phyloP scores from a whole-genome alignment of 192 early-diverging fungal genomes.

The Geranomyces variabilis region DNA sequence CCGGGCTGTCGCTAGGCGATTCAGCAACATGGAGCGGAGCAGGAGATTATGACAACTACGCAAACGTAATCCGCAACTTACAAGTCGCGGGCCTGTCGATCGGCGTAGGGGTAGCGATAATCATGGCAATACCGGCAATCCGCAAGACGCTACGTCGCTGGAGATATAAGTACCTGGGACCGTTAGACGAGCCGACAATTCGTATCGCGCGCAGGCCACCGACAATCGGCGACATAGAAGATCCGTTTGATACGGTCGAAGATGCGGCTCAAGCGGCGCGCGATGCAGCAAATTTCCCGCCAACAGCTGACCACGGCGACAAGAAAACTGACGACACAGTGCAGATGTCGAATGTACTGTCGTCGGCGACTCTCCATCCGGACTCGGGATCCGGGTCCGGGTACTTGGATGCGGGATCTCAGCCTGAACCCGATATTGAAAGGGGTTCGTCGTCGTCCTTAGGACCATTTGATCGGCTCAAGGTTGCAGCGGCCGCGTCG shows the following conservation, averaged over 20 bases:
- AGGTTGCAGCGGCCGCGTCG: background rate
- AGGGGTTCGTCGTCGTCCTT: constrained; percentile 1
- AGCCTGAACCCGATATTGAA: constrained; percentile 15
- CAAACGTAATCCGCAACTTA: background rate
- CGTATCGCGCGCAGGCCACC: background rate
- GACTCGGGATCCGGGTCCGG: too few relatives aligned
- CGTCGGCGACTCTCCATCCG: background rate
- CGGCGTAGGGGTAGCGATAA: constrained; percentile 1
- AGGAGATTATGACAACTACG: background rate
- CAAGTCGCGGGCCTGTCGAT: constrained; percentile 12
- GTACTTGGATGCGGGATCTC: background rate
- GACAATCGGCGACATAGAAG: background rate
- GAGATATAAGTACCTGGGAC: constrained; percentile 13
- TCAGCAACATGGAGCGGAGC: background rate
- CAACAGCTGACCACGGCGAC: background rate
- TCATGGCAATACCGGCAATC: constrained; percentile 17
- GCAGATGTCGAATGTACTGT: background rate
- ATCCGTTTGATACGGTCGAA: too few relatives aligned
- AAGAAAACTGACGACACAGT: background rate
- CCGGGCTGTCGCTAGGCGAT: constrained; percentile 22
- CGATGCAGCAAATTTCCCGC: too few relatives aligned
- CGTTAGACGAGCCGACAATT: constrained; percentile 14
- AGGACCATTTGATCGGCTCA: too few relatives aligned
- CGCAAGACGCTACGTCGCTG: background rate
- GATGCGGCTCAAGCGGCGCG: too few relatives aligned